Percentiles rank a stretch among this genome's conserved stretches.
phyloP scores from a whole-genome alignment of 192 early-diverging fungal species.

The Geranomyces michiganensis region DNA sequence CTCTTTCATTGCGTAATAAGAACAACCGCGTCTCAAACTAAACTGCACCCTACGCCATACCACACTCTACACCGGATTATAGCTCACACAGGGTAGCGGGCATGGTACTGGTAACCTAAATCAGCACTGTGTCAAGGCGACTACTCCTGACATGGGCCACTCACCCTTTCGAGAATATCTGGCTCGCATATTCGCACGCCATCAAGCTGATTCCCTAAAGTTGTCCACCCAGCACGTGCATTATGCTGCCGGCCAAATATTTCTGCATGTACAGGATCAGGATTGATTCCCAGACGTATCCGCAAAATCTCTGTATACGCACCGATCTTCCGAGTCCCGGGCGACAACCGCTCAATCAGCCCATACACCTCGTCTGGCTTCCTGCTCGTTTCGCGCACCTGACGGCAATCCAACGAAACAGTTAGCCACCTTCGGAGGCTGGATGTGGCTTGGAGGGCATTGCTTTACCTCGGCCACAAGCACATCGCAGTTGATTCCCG shows the following conservation, averaged over 20 bases:
- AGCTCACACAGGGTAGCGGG: too few species aligned
- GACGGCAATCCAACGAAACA: background rate
- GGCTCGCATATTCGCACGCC: conserved; percentile 54
- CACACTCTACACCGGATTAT: too few species aligned
- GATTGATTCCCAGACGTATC: background rate
- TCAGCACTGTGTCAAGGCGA: too few species aligned
- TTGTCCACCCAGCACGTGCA: conserved; percentile 63
- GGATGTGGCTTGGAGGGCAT: too few species aligned
- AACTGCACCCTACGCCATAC: too few species aligned
- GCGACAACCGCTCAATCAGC: conserved; percentile 59
- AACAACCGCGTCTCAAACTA: too few species aligned
- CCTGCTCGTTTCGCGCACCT: conserved; percentile 60
- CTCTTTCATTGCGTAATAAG: too few species aligned
- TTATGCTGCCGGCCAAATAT: conserved; percentile 67
- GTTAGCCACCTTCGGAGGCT: too few species aligned
- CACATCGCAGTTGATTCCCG: conserved; percentile 61
- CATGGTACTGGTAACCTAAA: too few species aligned
- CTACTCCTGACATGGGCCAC: background rate
- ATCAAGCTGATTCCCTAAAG: conserved; percentile 67
- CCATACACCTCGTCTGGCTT: conserved; percentile 69
- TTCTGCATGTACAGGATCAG: conserved; percentile 40
- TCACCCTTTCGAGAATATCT: conserved; percentile 37
- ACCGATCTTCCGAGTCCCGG: conserved; percentile 58
- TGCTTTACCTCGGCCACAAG: conserved; percentile 54
- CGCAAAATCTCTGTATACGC: background rate